phyloP scores from a whole-genome alignment of 2,329 filamentous ascomycete species.

The Corniculantispora saksenae region DNA sequence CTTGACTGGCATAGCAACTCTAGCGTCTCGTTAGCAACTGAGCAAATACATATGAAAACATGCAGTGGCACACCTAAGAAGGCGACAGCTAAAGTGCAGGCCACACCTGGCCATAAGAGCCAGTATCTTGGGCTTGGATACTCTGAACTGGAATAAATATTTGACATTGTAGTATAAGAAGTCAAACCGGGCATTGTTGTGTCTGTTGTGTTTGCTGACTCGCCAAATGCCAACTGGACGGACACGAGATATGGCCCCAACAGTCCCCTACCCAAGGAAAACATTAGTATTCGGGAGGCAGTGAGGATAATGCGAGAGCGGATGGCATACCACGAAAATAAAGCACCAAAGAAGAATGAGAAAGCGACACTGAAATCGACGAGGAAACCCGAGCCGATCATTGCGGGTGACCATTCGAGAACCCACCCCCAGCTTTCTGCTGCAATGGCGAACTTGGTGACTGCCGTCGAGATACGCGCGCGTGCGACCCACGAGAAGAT shows the following conservation, averaged over 20 bases:
- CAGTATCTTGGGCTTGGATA: conserved; percentile 15
- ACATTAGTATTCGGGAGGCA: neutral
- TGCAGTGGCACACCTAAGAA: conserved; percentile 1
- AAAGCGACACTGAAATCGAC: conserved; percentile 12
- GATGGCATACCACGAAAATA: conserved; percentile 1
- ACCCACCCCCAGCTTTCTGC: conserved; percentile 20
- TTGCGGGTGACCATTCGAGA: conserved; percentile 18
- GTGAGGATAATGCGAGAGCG: neutral
- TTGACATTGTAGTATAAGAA: conserved; percentile 15
- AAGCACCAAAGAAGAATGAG: conserved; percentile 7
- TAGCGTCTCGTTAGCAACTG: neutral
- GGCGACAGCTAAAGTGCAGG: conserved; percentile 11
- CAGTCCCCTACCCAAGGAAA: neutral
- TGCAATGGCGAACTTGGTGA: conserved; percentile 3
- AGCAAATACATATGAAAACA: neutral
- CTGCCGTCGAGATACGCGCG: neutral
- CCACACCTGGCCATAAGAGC: conserved; percentile 15
- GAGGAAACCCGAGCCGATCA: conserved; percentile 13
- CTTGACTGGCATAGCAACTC: conserved; percentile 13
- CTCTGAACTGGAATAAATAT: neutral
- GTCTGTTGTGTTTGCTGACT: neutral
- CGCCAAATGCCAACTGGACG: neutral
- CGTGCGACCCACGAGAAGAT: conserved; percentile 14
- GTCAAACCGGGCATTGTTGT: neutral
- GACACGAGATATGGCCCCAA: conserved; percentile 13